phyloP scores from a whole-genome alignment of 192 early-diverging fungal species.

The Pilobolus umbonatus region DNA sequence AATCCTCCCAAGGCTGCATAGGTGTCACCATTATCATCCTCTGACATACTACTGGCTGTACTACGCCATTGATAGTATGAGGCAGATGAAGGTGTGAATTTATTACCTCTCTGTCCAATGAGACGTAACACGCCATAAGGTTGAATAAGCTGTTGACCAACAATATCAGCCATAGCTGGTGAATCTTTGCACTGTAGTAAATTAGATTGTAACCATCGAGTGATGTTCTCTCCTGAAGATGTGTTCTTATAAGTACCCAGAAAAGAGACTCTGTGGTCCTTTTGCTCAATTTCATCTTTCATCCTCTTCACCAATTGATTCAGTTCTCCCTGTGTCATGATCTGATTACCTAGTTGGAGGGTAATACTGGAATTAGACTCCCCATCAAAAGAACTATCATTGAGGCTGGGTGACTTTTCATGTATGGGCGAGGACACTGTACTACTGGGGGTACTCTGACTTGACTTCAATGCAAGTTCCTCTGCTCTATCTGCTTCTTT shows the following conservation, averaged over 20 bases:
- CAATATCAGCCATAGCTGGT: conserved; percentile 55
- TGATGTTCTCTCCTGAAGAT: conserved; percentile 63
- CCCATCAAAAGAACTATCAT: too few relatives aligned
- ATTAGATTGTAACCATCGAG: conserved; percentile 69
- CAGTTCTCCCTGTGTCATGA: conserved; percentile 16
- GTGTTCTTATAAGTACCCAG: conserved; percentile 59
- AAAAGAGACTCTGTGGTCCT: conserved; percentile 66
- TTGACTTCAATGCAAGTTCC: conserved; percentile 29
- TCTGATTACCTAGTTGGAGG: conserved; percentile 18
- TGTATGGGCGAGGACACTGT: too few relatives aligned
- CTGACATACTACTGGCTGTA: conserved; percentile 23
- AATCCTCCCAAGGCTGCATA: conserved; percentile 21
- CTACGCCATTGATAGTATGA: conserved; percentile 71
- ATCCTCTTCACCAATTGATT: conserved; percentile 40
- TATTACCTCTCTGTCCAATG: conserved; percentile 64
- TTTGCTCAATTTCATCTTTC: conserved; percentile 53
- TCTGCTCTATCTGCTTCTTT: conserved; percentile 64
- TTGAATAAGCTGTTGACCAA: conserved; percentile 65
- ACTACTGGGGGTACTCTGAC: too few relatives aligned
- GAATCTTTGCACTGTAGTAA: conserved; percentile 51
- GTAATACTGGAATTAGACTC: neutral
- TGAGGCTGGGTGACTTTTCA: too few relatives aligned
- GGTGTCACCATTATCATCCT: neutral
- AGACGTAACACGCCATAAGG: conserved; percentile 56
- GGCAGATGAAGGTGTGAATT: conserved; percentile 56